Evolutionary conservation across 192 early-diverging fungal genomes (phyloP).

Genomic region (Powellomyces hirtus): DNA sequence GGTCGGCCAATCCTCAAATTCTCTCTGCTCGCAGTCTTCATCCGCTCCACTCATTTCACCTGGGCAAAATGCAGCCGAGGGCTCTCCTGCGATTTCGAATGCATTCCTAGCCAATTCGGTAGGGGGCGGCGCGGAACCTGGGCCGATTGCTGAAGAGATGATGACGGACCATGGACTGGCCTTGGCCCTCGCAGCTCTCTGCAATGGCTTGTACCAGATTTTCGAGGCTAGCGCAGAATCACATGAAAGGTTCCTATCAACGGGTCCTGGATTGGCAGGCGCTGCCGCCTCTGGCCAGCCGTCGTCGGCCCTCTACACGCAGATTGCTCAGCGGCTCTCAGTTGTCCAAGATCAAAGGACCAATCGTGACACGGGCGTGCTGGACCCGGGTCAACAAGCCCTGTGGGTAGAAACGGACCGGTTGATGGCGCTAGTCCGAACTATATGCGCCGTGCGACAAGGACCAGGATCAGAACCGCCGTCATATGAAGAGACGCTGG

Average conservation of each 20-base stretch:
- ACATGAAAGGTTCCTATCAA: neutral
- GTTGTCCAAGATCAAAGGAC: neutral
- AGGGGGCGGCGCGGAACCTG: too few species aligned
- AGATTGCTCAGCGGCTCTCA: neutral
- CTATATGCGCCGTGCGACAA: constrained; percentile 19
- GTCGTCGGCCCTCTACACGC: neutral
- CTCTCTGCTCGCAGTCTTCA: too few species aligned
- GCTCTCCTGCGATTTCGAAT: too few species aligned
- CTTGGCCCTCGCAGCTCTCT: constrained; percentile 20
- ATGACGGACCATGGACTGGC: constrained; percentile 26
- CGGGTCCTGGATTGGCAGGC: neutral
- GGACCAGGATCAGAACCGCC: constrained; percentile 8
- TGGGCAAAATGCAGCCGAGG: too few species aligned
- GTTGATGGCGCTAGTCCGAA: constrained; percentile 37
- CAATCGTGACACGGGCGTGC: neutral
- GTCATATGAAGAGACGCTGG: constrained; percentile 16
- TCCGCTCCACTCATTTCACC: too few species aligned
- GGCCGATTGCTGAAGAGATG: neutral
- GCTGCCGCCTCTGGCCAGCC: neutral
- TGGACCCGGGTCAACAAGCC: constrained; percentile 15
- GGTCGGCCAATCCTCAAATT: too few species aligned
- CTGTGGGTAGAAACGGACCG: constrained; percentile 40
- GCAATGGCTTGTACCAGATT: constrained; percentile 28
- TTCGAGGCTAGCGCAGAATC: neutral
- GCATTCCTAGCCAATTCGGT: too few species aligned